These are phyloP conservation scores for Acanthamoeba castellanii DNA, from an alignment of 208 protist species.

Conservation along the genomic window DNA sequence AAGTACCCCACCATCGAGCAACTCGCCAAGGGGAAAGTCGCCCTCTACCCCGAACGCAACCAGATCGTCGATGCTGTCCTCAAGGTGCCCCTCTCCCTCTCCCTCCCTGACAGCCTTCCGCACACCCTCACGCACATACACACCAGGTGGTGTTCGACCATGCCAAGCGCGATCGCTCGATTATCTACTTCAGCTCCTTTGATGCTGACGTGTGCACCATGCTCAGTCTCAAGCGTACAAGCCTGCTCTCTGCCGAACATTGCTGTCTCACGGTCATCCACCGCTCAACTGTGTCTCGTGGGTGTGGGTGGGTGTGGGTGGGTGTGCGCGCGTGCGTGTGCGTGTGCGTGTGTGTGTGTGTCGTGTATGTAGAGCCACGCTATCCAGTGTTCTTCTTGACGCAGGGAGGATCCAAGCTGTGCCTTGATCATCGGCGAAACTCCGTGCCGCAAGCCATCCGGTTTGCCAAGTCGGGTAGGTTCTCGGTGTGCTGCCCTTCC, in stretches of 20 bases:
- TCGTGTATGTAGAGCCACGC: background rate
- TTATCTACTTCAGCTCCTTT: slow-evolving; percentile 22
- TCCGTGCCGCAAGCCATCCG: slow-evolving; percentile 24
- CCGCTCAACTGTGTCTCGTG: no score
- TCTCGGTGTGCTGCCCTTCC: no score
- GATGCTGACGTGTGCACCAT: slow-evolving; percentile 39
- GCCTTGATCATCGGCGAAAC: background rate
- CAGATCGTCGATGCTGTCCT: slow-evolving; percentile 32
- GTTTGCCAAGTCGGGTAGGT: slow-evolving; percentile 29
- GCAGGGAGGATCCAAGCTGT: background rate
- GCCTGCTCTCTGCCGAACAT: background rate
- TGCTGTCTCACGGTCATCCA: no score
- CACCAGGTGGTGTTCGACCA: slow-evolving; percentile 53
- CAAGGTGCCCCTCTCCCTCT: background rate
- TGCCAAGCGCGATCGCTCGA: background rate
- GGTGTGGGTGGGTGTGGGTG: no score
- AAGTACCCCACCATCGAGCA: slow-evolving; percentile 48
- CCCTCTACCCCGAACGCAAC: slow-evolving; percentile 11
- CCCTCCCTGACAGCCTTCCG: no score
- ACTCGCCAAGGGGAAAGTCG: background rate
- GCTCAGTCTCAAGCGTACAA: slow-evolving; percentile 32
- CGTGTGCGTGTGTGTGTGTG: no score
- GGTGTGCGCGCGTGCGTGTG: no score
- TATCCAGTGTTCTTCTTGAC: slow-evolving; percentile 63
- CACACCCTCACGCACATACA: background rate